A percentile compares a stretch with the other conserved stretches of the same genome.
These are phyloP conservation scores for Skeletonema costatum DNA, from an alignment of 108 stramenopile species.

Conservation along the genomic window DNA sequence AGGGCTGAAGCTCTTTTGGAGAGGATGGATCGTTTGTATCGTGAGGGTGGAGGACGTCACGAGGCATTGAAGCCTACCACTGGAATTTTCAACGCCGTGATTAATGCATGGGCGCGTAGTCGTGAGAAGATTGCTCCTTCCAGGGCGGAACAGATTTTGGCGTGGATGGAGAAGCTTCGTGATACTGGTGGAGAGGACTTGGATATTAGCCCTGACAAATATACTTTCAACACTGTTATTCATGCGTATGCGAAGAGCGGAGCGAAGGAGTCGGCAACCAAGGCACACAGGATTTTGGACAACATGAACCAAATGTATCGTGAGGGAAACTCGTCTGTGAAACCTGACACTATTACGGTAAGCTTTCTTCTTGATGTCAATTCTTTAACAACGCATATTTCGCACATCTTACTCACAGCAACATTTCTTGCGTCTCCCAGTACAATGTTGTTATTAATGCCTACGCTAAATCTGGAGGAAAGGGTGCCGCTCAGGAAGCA, in stretches of 20 bases:
- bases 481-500: slow-evolving; percentile 59
- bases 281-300: slow-evolving; percentile 75
- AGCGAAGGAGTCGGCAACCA: slow-evolving; percentile 60
- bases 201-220: slow-evolving; percentile 76
- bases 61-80: slow-evolving; percentile 77
- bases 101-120: slow-evolving; percentile 81
- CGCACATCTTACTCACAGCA: neutral
- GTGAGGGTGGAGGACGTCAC: slow-evolving; percentile 50
- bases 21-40: slow-evolving; percentile 73
- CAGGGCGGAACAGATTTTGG: slow-evolving; percentile 81
- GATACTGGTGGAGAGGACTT: slow-evolving; percentile 48
- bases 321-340: slow-evolving; percentile 57
- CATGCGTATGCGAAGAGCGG: slow-evolving; percentile 74
- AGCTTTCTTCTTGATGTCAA: neutral
- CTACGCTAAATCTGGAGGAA: slow-evolving; percentile 65
- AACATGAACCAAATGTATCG: slow-evolving; percentile 65
- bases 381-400: neutral
- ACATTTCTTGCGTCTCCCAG: neutral
- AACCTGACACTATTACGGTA: slow-evolving; percentile 50
- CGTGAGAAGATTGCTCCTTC: slow-evolving; percentile 75
- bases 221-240: slow-evolving; percentile 82
- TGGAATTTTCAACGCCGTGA: slow-evolving; percentile 85
- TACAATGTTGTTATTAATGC: slow-evolving; percentile 69
- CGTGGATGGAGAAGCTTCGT: slow-evolving; percentile 81
- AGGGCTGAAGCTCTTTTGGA: slow-evolving; percentile 81